These are phyloP conservation scores for Cucumis melo DNA, from an alignment of 306 rosid species.

Conservation along the genomic window DNA sequence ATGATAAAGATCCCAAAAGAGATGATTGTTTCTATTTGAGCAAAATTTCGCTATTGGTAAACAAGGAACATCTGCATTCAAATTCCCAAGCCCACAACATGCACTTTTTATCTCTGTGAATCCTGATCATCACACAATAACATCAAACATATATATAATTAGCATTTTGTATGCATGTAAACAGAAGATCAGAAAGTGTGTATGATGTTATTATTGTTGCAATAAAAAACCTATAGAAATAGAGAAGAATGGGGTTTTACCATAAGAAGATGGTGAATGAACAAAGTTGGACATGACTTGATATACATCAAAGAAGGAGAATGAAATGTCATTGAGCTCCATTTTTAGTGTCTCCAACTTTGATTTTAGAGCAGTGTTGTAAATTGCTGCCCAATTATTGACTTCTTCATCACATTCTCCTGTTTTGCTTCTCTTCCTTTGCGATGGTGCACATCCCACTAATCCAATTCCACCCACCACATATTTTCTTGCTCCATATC, in stretches of 20 bases:
- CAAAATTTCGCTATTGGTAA: slow-evolving; percentile 29
- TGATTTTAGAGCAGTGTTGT: slow-evolving; percentile 32
- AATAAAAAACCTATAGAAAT: too few species aligned
- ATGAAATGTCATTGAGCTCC: slow-evolving; percentile 23
- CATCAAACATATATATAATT: too few species aligned
- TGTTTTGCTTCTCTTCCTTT: slow-evolving; percentile 22
- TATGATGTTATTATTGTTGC: too few species aligned
- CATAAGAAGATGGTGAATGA: slow-evolving; percentile 32
- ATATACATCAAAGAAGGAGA: slow-evolving; percentile 55
- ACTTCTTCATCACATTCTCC: slow-evolving; percentile 35
- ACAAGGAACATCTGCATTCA: slow-evolving; percentile 34
- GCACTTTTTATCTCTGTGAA: slow-evolving; percentile 46
- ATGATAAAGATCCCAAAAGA: slow-evolving; percentile 75
- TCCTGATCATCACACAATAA: slow-evolving; percentile 19
- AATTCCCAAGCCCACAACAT: slow-evolving; percentile 62
- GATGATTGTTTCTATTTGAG: slow-evolving; percentile 43
- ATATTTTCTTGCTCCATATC: slow-evolving; percentile 54
- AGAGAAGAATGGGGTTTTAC: slow-evolving; percentile 8
- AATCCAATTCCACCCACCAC: slow-evolving; percentile 36
- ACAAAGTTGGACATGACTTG: slow-evolving; percentile 23
- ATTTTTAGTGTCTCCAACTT: slow-evolving; percentile 29
- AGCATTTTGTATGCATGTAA: too few species aligned
- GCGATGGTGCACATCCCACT: slow-evolving; percentile 62
- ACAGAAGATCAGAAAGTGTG: too few species aligned
- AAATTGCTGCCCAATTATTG: slow-evolving; percentile 22